A percentile compares a stretch with the other conserved stretches of the same genome.
Evolutionary conservation across 192 early-diverging fungal genomes (phyloP).

Genomic region (Entomortierella beljakovae): DNA sequence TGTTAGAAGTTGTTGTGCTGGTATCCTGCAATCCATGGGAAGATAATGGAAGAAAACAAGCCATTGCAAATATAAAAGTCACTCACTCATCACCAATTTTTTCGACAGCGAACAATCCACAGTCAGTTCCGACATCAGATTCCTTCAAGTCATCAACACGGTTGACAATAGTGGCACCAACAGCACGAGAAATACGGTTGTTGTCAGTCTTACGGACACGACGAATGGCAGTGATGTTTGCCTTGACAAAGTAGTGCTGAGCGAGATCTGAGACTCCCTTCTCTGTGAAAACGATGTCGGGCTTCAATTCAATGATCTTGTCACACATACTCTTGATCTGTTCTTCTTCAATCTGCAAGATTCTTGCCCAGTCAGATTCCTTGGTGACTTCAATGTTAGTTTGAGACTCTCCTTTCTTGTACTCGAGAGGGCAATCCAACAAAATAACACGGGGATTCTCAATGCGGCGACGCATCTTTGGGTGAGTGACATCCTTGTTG

Average conservation of each 20-base stretch:
- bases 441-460: conserved; percentile 97
- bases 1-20: neutral
- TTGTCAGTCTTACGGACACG: conserved; percentile 99
- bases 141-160: conserved; percentile 97
- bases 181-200: conserved; percentile 98
- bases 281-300: conserved; percentile 98
- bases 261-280: conserved; percentile 99
- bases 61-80: too few relatives aligned
- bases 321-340: conserved; percentile 98
- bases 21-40: neutral
- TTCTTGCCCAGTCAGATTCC: conserved; percentile 95
- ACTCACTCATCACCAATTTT: conserved; percentile 97
- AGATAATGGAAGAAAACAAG: too few relatives aligned
- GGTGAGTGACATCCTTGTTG: conserved; percentile 99
- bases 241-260: conserved; percentile 98
- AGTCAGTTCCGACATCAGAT: conserved; percentile 92
- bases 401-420: conserved; percentile 99
- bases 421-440: conserved; percentile 98
- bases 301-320: conserved; percentile 95
- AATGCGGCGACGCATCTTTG: conserved; percentile 95
- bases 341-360: conserved; percentile 99
- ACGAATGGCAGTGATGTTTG: conserved; percentile 97
- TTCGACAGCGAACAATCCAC: conserved; percentile 93
- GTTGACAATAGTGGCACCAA: conserved; percentile 96
- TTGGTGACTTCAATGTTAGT: conserved; percentile 98